Percentiles rank a stretch among this genome's conserved stretches.
phyloP scores from a whole-genome alignment of 208 protist species.

The Trypanosomatidae sp. region DNA sequence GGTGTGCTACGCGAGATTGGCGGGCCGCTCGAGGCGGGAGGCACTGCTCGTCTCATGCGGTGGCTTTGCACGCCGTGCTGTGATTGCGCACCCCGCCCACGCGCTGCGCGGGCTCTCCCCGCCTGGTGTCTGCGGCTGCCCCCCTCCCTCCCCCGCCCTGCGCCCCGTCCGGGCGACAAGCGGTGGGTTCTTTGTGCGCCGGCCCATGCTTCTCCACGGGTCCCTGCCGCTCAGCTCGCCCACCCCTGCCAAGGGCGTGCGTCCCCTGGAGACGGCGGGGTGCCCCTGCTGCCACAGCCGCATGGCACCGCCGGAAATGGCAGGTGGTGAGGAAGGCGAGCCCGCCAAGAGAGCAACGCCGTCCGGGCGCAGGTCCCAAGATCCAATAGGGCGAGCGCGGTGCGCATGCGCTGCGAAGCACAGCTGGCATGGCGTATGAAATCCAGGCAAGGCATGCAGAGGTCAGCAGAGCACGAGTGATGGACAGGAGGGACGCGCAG shows the following conservation, averaged over 20 bases:
- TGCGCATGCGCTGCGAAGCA: not conserved
- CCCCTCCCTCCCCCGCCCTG: not conserved
- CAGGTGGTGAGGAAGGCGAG: not conserved
- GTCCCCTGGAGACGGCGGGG: not conserved
- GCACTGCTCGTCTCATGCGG: not conserved
- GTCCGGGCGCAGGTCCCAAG: not conserved
- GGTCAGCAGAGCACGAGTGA: conserved; percentile 8
- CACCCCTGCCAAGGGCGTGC: not conserved
- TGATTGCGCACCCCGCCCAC: not conserved
- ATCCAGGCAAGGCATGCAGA: not conserved
- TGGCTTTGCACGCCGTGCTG: not conserved
- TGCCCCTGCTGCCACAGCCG: not conserved
- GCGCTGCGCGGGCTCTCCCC: not conserved
- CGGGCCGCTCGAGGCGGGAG: not conserved
- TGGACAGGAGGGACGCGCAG: not conserved
- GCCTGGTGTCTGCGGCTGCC: not conserved
- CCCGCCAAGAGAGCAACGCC: not conserved
- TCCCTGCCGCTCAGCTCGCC: not conserved
- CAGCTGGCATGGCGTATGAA: not conserved
- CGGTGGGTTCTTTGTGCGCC: not conserved
- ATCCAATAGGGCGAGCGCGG: not conserved
- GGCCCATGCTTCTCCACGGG: not conserved
- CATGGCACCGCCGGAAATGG: not conserved
- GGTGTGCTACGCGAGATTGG: not conserved
- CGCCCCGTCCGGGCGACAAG: not conserved